Evolutionary conservation across 2,329 filamentous ascomycete species (phyloP), one percentile per base, ranked within the genome.

Genomic region (Trichoderma cornu-damae): DNA sequence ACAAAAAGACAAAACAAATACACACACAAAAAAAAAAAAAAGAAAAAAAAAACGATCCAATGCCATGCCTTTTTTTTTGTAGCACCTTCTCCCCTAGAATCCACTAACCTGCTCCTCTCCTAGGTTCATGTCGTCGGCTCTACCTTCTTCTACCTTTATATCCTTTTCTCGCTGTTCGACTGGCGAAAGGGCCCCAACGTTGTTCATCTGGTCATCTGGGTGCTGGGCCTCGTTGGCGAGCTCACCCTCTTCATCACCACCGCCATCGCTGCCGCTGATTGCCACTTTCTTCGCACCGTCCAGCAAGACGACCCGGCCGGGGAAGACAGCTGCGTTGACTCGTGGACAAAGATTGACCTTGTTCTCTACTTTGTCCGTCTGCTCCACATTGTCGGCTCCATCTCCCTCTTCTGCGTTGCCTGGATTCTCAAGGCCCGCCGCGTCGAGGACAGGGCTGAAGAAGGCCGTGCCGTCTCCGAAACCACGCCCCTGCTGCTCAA

Each of bases 101-200:
- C 46, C 52, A 43, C 43, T 49, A 40, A 56, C 44, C 40, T 30
- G 30, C n/a, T 47, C 28, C 38, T 44, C 24, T 16, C 18, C 14
- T 66, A 96, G 91, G 87, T 96, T 68, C 96, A 95, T 72, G 78
- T 95, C 61, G 82, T 90, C 57, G 90, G 87, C 55, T 87, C 89
- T 43, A 88, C 91, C 63, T 96, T 96, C 77, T 84, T 94, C 62
- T 94, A 95, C 75, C 81, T 89, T 49, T 86, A 96, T 64, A 82
- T 96, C 63, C 80, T 95, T 63, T 87, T 96, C 67, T 91, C 91
- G 28, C 81, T 97, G 58, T 79, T 96, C 66, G 92, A 96, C 71
- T 88, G 88, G 68, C 85, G 83, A 61, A 86, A 90, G 32, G 89
- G 89, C 11, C 94, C 94, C 0, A 92, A 87, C 49, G 77, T 85